Conservation (phyloP, 2,329 filamentous ascomycete species). For the Helotiales sp. region DNA sequence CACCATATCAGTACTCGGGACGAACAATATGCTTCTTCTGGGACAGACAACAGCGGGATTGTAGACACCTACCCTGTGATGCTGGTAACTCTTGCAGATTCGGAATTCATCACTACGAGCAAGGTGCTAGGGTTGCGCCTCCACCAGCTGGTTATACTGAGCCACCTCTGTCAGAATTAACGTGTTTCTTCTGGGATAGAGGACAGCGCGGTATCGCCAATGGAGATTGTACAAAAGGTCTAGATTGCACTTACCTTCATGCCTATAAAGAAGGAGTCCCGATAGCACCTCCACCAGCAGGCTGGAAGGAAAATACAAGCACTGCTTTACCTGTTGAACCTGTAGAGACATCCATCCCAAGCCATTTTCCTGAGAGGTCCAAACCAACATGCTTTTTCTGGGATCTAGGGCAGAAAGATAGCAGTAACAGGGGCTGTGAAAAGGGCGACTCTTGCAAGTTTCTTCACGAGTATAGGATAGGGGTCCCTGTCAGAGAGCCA, state of each 20-base stretch:
- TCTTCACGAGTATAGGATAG: conserved; percentile 7
- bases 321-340: too few relatives aligned
- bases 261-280: too few relatives aligned
- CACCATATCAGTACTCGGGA: background rate
- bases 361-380: too few relatives aligned
- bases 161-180: too few relatives aligned
- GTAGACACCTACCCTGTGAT: background rate
- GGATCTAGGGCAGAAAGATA: conserved; percentile 1
- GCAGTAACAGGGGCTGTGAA: background rate
- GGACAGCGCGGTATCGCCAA: background rate
- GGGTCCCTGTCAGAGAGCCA: conserved; percentile 1
- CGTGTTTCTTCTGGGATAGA: conserved; percentile 20
- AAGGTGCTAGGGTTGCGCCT: too few relatives aligned
- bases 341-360: too few relatives aligned
- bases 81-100: too few relatives aligned
- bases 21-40: conserved; percentile 15
- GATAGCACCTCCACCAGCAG: too few relatives aligned
- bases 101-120: too few relatives aligned
- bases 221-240: background rate
- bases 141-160: too few relatives aligned
- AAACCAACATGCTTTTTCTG: conserved; percentile 23
- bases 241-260: too few relatives aligned
- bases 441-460: background rate
- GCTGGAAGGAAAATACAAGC: background rate
- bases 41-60: too few relatives aligned